These are phyloP conservation scores for Sporobolus alterniflorus DNA, from an alignment of 202 grass and related monocot species.

Conservation along the genomic window DNA sequence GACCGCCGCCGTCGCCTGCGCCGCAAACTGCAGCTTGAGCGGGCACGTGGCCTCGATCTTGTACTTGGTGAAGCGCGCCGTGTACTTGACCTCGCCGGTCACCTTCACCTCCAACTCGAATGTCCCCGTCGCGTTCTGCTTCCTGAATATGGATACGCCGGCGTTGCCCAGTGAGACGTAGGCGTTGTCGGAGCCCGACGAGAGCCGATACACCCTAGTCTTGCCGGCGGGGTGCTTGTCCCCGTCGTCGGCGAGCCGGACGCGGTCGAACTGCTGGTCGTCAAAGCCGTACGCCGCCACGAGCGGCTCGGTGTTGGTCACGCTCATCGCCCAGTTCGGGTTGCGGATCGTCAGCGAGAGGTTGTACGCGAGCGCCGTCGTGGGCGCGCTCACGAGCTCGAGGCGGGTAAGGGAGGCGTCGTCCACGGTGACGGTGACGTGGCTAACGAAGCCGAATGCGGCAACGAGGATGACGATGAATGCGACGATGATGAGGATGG, in stretches of 20 bases:
- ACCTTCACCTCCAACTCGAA: slow-evolving; percentile 46
- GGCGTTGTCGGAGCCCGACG: background rate
- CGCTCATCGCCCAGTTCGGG: slow-evolving; percentile 45
- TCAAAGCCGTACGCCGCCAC: slow-evolving; percentile 41
- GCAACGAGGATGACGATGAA: background rate
- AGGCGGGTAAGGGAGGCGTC: slow-evolving; percentile 42
- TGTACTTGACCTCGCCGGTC: background rate
- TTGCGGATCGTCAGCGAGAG: slow-evolving; percentile 45
- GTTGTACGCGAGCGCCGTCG: slow-evolving; percentile 42
- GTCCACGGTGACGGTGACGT: background rate
- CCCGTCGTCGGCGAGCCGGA: slow-evolving; percentile 1
- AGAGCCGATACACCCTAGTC: slow-evolving; percentile 25
- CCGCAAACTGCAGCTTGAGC: slow-evolving; percentile 22
- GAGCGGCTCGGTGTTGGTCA: slow-evolving; percentile 22
- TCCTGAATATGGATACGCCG: slow-evolving; percentile 18
- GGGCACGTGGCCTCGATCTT: background rate
- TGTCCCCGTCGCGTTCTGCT: slow-evolving; percentile 36
- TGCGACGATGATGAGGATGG: background rate
- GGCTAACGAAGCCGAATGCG: background rate
- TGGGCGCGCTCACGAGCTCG: background rate
- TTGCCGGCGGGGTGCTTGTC: background rate
- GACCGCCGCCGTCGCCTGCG: background rate
- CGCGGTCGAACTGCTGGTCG: slow-evolving; percentile 39
- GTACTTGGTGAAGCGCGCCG: slow-evolving; percentile 4
- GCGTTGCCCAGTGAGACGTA: background rate